Base-by-base conservation (phyloP, 164 flowering plant species). In the Santalum album region DNA sequence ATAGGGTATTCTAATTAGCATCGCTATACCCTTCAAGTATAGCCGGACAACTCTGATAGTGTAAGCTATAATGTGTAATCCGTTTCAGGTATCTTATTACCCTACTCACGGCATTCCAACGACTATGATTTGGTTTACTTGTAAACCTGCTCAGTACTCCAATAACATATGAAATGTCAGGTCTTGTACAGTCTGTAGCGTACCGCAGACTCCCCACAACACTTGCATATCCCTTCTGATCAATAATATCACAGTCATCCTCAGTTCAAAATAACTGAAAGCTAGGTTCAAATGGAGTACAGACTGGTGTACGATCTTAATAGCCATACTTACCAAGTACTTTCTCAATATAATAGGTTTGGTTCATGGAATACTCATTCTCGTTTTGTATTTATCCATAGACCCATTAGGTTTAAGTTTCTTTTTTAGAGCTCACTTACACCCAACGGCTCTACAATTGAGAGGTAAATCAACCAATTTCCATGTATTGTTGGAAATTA, bases 1-100 rank as follows among this genome's bases (percentile, higher is more conserved):
- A n/a, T 35, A 27, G 23, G 16, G 39, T 52, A 2, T 47, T 60
- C 73, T 57, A 68, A 65, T 59, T 55, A 9, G 65, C 63, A 60
- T 67, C 62, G 0, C 16, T n/a, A 29, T 38, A 65, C 6, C 76
- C 65, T 60, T 72, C 69, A 18, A 65, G 25, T 5, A 63, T 55
- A 1, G 27, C 9, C 1, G 69, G 71, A 52, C 12, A 66, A 0
- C 44, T 35, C 17, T 4, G 16, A 57, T 69, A 65, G 7, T n/a
- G 14, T 12, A 65, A 10, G 1, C 61, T 51, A 50, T 29, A 54
- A 10, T 55, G 7, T 2, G 40, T 53, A 0, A 67, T 64, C 25
- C 39, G 22, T 34, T 59, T 65, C 2, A 74, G 35, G 35, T 65
- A 68, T 17, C 38, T 25, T 14, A 68, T 6, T 0, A 71, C n/a